Conservation (phyloP, 2,329 filamentous ascomycete genomes). For the Gaeumannomyces tritici region DNA sequence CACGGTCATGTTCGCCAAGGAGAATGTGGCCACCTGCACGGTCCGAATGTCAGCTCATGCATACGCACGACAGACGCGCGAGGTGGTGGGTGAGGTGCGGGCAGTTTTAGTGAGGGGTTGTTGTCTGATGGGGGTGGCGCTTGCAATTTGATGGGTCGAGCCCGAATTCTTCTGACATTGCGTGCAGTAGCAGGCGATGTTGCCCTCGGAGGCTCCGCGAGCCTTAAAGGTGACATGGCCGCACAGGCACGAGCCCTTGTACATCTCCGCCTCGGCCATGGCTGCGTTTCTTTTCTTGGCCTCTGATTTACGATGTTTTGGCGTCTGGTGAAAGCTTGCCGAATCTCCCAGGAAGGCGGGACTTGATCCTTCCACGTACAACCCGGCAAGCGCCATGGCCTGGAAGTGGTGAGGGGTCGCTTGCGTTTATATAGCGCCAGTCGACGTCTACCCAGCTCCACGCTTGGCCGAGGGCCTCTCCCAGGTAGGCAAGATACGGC, state of each 20-base stretch:
- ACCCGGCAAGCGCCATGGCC: too few species aligned
- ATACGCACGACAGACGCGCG: background rate
- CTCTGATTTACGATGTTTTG: too few species aligned
- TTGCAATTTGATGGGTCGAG: slow-evolving; percentile 10
- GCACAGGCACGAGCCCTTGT: slow-evolving; percentile 11
- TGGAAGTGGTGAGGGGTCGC: background rate
- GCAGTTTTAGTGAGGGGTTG: too few species aligned
- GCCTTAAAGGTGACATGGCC: slow-evolving; percentile 11
- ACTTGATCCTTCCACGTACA: too few species aligned
- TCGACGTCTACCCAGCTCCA: background rate
- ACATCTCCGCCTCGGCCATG: background rate
- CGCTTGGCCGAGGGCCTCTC: background rate
- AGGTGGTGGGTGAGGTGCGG: background rate
- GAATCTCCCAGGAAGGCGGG: background rate
- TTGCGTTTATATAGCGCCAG: background rate
- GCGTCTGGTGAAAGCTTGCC: background rate
- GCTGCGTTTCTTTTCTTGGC: background rate
- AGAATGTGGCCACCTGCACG: slow-evolving; percentile 10
- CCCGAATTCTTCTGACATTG: slow-evolving; percentile 12
- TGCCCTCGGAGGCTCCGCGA: slow-evolving; percentile 8
- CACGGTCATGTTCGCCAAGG: slow-evolving; percentile 10
- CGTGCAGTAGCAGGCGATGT: slow-evolving; percentile 11
- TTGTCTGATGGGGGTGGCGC: background rate
- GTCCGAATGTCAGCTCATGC: background rate
- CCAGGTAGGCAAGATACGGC: background rate